A percentile compares a stretch with the other conserved stretches of the same genome.
Evolutionary conservation across 176 grass and related monocot genomes (phyloP).

Genomic region (Cenchrus fungigraminus): DNA sequence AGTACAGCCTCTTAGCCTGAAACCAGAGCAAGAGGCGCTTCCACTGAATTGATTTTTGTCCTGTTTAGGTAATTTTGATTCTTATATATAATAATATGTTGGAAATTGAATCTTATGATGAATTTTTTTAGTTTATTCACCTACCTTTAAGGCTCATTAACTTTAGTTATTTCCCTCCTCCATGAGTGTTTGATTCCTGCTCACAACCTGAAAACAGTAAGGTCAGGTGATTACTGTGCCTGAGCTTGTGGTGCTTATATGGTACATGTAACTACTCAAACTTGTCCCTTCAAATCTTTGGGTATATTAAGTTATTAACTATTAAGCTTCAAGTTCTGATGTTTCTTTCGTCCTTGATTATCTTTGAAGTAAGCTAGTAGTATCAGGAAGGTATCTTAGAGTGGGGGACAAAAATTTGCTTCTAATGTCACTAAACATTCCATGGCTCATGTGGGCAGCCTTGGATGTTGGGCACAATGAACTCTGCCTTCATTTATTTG

Average conservation of each 20-base stretch:
- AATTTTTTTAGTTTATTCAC: slow-evolving; percentile 16
- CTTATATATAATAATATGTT: not conserved
- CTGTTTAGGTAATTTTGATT: too few species aligned
- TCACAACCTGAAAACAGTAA: not conserved
- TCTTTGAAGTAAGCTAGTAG: not conserved
- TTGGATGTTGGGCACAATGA: slow-evolving; percentile 15
- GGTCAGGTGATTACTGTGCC: not conserved
- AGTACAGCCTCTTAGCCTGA: slow-evolving; percentile 2
- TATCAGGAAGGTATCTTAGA: not conserved
- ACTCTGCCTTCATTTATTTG: slow-evolving; percentile 16
- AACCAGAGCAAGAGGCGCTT: not conserved
- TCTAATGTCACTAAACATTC: slow-evolving; percentile 20
- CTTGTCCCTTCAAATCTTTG: not conserved
- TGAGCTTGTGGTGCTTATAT: slow-evolving; percentile 10
- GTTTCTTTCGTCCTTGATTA: not conserved
- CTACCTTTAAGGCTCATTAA: not conserved
- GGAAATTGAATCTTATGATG: not conserved
- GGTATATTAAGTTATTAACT: not conserved
- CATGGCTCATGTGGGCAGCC: not conserved
- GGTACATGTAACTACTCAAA: not conserved
- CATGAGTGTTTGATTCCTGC: not conserved
- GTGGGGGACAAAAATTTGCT: not conserved
- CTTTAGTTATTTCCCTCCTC: not conserved
- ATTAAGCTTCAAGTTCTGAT: not conserved
- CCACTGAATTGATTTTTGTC: not conserved